These are phyloP conservation scores for Auricularia sp. DNA, from an alignment of 768 basidiomycete species.

Conservation along the genomic window DNA sequence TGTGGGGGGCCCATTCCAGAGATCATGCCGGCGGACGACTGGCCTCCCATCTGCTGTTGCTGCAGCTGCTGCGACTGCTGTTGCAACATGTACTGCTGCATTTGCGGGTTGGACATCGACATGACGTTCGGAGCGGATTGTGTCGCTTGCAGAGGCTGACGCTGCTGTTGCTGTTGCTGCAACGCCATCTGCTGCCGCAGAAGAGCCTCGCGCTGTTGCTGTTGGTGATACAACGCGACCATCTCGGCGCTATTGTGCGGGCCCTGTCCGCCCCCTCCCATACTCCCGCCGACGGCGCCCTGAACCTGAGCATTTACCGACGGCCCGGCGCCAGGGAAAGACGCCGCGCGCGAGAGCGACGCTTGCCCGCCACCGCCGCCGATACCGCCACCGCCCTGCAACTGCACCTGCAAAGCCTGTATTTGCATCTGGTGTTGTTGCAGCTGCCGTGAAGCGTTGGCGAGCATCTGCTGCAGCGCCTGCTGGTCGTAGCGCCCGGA, in stretches of 20 bases:
- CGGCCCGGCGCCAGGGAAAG: not conserved
- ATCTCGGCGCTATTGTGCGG: not conserved
- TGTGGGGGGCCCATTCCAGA: not conserved
- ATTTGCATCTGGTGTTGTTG: not conserved
- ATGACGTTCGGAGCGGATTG: not conserved
- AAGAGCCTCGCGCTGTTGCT: not conserved
- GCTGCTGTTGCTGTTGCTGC: not conserved
- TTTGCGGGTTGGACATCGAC: not conserved
- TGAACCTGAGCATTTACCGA: not conserved
- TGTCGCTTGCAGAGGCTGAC: not conserved
- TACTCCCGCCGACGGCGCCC: not conserved
- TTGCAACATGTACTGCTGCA: not conserved
- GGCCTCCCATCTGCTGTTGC: not conserved
- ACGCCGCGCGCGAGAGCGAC: not conserved
- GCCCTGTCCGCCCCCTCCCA: not conserved
- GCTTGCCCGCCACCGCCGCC: not conserved
- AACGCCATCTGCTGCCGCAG: not conserved
- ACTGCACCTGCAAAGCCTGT: not conserved
- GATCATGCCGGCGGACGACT: not conserved
- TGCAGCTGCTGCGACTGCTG: not conserved
- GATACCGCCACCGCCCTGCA: not conserved
- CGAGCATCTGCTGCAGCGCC: not conserved
- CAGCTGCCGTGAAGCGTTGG: not conserved
- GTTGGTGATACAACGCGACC: not conserved
- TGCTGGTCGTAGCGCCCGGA: not conserved